These are phyloP conservation scores for Kwoniella shandongensis DNA, from an alignment of 768 basidiomycete genomes.

Conservation along the genomic window DNA sequence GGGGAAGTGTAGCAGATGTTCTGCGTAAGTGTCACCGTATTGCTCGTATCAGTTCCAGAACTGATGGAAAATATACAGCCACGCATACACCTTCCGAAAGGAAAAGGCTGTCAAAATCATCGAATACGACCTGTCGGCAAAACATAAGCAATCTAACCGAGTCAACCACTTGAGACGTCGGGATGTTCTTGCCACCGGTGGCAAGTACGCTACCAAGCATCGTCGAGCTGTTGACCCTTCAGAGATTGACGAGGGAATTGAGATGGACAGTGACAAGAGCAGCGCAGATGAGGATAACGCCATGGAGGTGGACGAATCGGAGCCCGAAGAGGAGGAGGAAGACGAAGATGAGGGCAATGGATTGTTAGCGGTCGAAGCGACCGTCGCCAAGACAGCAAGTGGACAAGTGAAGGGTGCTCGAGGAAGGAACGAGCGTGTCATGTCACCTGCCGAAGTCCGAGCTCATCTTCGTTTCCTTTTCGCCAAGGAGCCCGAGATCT, in stretches of 20 bases:
- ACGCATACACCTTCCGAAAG: constrained; percentile 84
- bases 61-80: constrained; percentile 55
- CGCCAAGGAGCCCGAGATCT: constrained; percentile 74
- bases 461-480: constrained; percentile 90
- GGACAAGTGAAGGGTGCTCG: constrained; percentile 73
- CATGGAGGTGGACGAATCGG: constrained; percentile 46
- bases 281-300: constrained; percentile 39
- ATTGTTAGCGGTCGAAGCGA: constrained; percentile 48
- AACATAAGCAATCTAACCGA: constrained; percentile 67
- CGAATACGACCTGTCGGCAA: constrained; percentile 80
- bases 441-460: constrained; percentile 88
- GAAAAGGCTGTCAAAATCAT: constrained; percentile 92
- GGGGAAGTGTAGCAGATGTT: constrained; percentile 74
- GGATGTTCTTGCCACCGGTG: constrained; percentile 62
- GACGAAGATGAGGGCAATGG: constrained; percentile 61
- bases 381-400: constrained; percentile 60
- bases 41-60: background rate
- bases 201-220: constrained; percentile 16
- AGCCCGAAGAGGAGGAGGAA: constrained; percentile 56
- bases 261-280: constrained; percentile 45
- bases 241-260: constrained; percentile 56
- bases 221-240: constrained; percentile 21
- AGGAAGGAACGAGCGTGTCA: constrained; percentile 84
- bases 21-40: constrained; percentile 64
- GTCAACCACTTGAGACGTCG: constrained; percentile 66